Evolutionary conservation across 2,329 filamentous ascomycete genomes (phyloP).

Genomic region (Gaeumannomyces sp.): DNA sequence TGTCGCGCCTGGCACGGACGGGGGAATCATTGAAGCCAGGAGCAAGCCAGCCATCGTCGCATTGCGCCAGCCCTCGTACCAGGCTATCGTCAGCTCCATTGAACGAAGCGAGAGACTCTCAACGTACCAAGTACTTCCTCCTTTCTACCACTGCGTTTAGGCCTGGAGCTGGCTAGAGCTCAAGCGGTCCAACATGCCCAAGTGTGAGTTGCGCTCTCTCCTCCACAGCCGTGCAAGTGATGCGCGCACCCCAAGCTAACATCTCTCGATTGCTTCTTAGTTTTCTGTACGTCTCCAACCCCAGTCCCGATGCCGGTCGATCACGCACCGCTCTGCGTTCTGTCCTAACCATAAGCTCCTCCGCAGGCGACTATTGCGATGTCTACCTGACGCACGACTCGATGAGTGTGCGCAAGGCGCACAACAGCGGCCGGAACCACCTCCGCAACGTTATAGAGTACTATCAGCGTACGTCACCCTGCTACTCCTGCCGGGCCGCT

Average conservation of each 20-base stretch:
- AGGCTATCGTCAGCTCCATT: too few species aligned
- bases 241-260: conserved; percentile 30
- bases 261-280: conserved; percentile 37
- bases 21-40: too few species aligned
- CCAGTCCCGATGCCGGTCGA: conserved; percentile 19
- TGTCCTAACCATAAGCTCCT: conserved; percentile 2
- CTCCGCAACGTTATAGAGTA: conserved; percentile 97
- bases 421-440: conserved; percentile 95
- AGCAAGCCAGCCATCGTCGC: too few species aligned
- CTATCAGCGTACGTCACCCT: conserved; percentile 69
- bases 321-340: conserved; percentile 10
- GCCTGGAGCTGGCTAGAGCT: not conserved
- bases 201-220: conserved; percentile 58
- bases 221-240: conserved; percentile 21
- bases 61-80: too few species aligned
- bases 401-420: conserved; percentile 98
- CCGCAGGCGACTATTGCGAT: conserved; percentile 88
- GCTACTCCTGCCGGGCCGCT: not conserved
- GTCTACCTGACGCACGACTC: conserved; percentile 99
- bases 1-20: too few species aligned
- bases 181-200: conserved; percentile 60
- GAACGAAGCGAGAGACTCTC: too few species aligned
- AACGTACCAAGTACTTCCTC: not conserved
- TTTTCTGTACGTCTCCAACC: conserved; percentile 33
- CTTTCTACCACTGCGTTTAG: not conserved